These are phyloP conservation scores for Teunomyces tritomae DNA, from an alignment of 805 yeast genomes.

Conservation along the genomic window DNA sequence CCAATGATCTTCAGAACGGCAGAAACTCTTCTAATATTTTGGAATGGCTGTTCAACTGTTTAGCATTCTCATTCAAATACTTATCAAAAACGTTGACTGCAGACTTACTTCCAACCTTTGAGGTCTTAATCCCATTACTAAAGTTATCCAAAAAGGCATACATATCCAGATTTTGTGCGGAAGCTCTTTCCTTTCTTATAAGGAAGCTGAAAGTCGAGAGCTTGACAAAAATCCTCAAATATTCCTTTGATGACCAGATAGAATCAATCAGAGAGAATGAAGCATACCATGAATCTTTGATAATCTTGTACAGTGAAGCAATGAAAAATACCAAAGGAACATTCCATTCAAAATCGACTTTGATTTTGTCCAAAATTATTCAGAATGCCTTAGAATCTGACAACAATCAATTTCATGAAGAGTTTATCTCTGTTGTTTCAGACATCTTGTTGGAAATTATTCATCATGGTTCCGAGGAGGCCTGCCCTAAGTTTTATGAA, in stretches of 20 bases:
- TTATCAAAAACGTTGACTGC: constrained; percentile 60
- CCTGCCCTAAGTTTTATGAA: constrained; percentile 45
- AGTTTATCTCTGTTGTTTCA: constrained; percentile 36
- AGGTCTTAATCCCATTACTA: constrained; percentile 60
- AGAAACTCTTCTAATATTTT: constrained; percentile 58
- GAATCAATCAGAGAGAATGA: constrained; percentile 33
- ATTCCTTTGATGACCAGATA: constrained; percentile 35
- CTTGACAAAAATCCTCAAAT: constrained; percentile 45
- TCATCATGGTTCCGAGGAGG: constrained; percentile 50
- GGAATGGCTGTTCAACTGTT: constrained; percentile 79
- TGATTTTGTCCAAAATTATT: constrained; percentile 47
- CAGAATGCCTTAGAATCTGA: constrained; percentile 23
- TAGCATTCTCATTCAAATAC: constrained; percentile 89
- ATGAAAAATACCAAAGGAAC: constrained; percentile 68
- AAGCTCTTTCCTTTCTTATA: constrained; percentile 80
- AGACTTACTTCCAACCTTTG: constrained; percentile 70
- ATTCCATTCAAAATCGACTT: constrained; percentile 68
- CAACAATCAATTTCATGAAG: constrained; percentile 7
- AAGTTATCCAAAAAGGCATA: constrained; percentile 56
- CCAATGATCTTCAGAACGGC: constrained; percentile 51
- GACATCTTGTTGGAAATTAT: constrained; percentile 57
- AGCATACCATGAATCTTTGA: constrained; percentile 56
- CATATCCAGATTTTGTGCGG: constrained; percentile 81
- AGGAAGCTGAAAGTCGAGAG: constrained; percentile 58
- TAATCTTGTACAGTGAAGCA: constrained; percentile 67